Evolutionary conservation across 2,329 filamentous ascomycete genomes (phyloP), one percentile per base, ranked within the genome.

Genomic region (Zymoseptoria tritici): DNA sequence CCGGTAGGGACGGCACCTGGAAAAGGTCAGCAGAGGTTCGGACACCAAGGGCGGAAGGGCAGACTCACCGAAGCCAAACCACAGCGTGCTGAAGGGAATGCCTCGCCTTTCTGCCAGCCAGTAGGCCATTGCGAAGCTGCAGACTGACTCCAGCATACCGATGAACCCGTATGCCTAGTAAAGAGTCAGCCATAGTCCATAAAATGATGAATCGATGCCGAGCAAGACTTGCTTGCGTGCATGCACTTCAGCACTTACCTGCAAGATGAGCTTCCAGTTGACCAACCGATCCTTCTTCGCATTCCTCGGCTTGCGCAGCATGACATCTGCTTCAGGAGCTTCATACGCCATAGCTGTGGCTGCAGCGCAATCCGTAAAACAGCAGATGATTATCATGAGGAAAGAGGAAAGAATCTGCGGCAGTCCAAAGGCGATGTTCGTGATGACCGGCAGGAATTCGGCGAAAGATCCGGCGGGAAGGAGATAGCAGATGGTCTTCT

Each of bases 311-410:
- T 81, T 83, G 2, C 88, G 85, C 26, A 84, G 77, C 8, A 93
- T 81, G 0, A 92, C 83, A 65, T 92, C 88, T 0, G 87, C 85
- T 72, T 93, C 89, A 0, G 88, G 87, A 52, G 85, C 81, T 70
- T 93, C 89, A 69, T 90, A 91, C 0, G 88, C 88, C 7, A 93
- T 80, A 1, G 85, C 83, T 0, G 87, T 89, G 0, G 89, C 86
- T 1, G 86, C 87, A 6, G 83, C 82, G 63, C 87, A 90, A 70
- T 93, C 89, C 11, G 89, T 92, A 73, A 91, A 90, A 71, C 87
- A 90, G 61, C 73, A 75, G 60, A 78, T 78, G 62, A 78, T 76
- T 66, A 76, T 78, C 81, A 91, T 90, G 54, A 91, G 79, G 68
- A 90, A 91, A 1, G 83, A 87, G 2, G 83, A 87, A 13, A 91